Evolutionary conservation across 2,329 filamentous ascomycete genomes (phyloP), one percentile per base, ranked within the genome.

Genomic region (Aspergillus proliferans): DNA sequence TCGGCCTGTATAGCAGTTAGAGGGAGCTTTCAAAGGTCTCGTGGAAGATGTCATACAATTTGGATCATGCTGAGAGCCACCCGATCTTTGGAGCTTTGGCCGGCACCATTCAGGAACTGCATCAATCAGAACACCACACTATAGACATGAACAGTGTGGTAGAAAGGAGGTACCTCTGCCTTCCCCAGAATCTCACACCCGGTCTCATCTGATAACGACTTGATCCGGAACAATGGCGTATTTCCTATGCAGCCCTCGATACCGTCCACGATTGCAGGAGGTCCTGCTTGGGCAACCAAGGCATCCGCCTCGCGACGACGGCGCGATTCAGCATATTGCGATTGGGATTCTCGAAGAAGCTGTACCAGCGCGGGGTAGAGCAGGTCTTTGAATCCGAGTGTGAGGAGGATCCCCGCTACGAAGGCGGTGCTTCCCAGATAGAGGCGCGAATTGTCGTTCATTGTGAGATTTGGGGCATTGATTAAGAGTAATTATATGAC

Each of bases 231-330:
- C 22, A 98, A 78, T 1, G 91, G 92, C 12, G 93, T 98, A 69
- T 95, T 87, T 49, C 93, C 93, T 64, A 98, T 97, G 64, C 87
- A 88, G 42, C 85, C 88, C 68, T 95, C 90, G 52, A 98, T 87
- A 15, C 93, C 93, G 48, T 88, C 81, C 12, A 83, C 81, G 48
- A 92, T 82, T 22, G 62, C 58, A 10, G 69, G 69, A 24, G 70
- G 70, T 1, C 68, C 66, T 43, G 61, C 45, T 41, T 62, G 60
- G 7, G 61, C 60, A 42, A 51, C 48, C 8, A 43, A 14, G 39
- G 46, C 18, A 7, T 53, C 42, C 12, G 57, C 50, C 39, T 58
- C 50, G 22, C 58, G 52, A 58, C 44, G 58, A 63, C 59, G 47
- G 58, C 72, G 73, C 59, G 80, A 48, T 36, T 43, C 50, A 60